Evolutionary conservation across 164 flowering plant species (phyloP).

Genomic region (Malania oleifera): DNA sequence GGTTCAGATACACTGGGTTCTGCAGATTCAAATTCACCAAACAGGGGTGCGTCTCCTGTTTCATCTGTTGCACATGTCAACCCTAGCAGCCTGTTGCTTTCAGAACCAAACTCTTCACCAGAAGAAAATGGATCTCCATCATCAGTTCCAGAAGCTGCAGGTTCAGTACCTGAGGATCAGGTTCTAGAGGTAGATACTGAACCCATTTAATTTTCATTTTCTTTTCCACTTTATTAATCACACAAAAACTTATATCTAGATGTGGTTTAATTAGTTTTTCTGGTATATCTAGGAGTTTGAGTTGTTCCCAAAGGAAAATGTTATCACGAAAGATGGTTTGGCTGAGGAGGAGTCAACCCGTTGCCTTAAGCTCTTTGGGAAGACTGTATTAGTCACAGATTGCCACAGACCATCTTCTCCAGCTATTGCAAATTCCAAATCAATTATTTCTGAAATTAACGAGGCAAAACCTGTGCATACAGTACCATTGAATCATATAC

Average conservation of each 20-base stretch:
- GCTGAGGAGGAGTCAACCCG: slow-evolving; percentile 27
- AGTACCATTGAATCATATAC: slow-evolving; percentile 1
- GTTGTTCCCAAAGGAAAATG: slow-evolving; percentile 15
- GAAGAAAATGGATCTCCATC: slow-evolving; percentile 27
- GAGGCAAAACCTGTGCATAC: slow-evolving; percentile 18
- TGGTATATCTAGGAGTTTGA: slow-evolving; percentile 28
- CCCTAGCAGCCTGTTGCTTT: slow-evolving; percentile 9
- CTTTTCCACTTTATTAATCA: neutral
- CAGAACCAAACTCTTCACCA: slow-evolving; percentile 15
- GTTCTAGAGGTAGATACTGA: slow-evolving; percentile 28
- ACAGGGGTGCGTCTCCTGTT: slow-evolving; percentile 39
- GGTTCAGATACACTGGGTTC: slow-evolving; percentile 42
- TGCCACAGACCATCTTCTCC: slow-evolving; percentile 30
- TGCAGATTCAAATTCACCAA: slow-evolving; percentile 28
- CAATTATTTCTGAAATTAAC: slow-evolving; percentile 10
- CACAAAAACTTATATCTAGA: neutral
- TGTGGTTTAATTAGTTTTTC: neutral
- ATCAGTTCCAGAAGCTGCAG: slow-evolving; percentile 9
- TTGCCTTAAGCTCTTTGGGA: slow-evolving; percentile 67
- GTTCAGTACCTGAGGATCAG: slow-evolving; percentile 19
- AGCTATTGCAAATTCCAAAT: slow-evolving; percentile 10
- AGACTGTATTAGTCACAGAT: slow-evolving; percentile 46
- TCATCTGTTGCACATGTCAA: slow-evolving; percentile 36
- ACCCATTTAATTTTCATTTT: neutral
- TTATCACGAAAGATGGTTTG: slow-evolving; percentile 13